phyloP scores from a whole-genome alignment of 2,329 filamentous ascomycete species.

The Aureobasidium pullulans region DNA sequence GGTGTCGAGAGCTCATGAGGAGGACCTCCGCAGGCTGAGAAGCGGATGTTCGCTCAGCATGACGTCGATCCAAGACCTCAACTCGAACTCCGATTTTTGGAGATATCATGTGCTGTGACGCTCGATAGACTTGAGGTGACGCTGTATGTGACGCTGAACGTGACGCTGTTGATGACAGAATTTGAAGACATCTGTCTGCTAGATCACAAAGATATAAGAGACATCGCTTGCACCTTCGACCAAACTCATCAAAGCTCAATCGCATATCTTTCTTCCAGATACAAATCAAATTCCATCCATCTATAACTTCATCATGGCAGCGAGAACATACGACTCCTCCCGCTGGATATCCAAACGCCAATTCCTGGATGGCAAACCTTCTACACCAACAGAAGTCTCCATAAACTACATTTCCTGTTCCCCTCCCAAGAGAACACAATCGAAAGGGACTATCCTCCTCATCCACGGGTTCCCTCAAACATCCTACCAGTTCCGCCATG shows the following conservation, averaged over 20 bases:
- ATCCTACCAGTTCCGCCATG: conserved; percentile 38
- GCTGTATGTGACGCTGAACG: not conserved
- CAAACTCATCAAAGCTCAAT: too few relatives aligned
- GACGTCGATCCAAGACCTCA: not conserved
- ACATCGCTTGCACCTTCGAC: not conserved
- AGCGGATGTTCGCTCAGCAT: not conserved
- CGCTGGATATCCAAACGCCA: conserved; percentile 4
- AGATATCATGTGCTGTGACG: not conserved
- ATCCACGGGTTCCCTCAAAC: conserved; percentile 44
- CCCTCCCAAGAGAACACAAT: conserved; percentile 5
- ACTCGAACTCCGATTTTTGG: not conserved
- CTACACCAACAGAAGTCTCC: conserved; percentile 15
- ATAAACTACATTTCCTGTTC: conserved; percentile 23
- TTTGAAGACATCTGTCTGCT: too few relatives aligned
- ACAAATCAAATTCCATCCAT: not conserved
- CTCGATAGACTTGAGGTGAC: not conserved
- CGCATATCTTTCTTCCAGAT: not conserved
- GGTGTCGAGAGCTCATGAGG: too few relatives aligned
- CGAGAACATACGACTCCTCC: not conserved
- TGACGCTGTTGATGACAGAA: not conserved
- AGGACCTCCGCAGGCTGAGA: too few relatives aligned
- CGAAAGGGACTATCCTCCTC: conserved; percentile 33
- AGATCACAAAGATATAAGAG: not conserved
- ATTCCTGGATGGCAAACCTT: conserved; percentile 14
- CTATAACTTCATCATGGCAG: not conserved